Evolutionary conservation across 1,139 yeast species (phyloP).

Genomic region (Oligophagozyma castellii): DNA sequence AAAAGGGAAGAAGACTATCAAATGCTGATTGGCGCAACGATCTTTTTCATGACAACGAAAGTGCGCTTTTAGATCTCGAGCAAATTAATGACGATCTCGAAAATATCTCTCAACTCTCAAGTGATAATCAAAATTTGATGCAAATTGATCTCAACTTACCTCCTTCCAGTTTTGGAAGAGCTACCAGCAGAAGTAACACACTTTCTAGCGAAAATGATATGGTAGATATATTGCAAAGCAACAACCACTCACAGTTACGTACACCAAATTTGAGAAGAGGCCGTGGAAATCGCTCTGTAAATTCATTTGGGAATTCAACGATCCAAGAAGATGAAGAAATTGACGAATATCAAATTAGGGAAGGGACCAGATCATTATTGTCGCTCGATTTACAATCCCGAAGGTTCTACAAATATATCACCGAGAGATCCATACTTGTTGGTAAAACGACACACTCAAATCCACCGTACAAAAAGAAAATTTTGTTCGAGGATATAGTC

Average conservation of each 20-base stretch:
- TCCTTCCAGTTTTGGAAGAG: constrained; percentile 21
- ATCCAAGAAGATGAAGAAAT: constrained; percentile 4
- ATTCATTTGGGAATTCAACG: not conserved
- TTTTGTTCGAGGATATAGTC: constrained; percentile 18
- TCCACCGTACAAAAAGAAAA: constrained; percentile 8
- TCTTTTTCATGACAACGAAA: constrained; percentile 4
- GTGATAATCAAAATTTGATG: constrained; percentile 9
- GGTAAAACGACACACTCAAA: constrained; percentile 11
- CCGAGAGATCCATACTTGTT: constrained; percentile 10
- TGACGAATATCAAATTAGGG: constrained; percentile 1
- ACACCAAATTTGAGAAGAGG: not conserved
- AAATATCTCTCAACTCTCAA: constrained; percentile 4
- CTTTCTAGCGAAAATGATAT: constrained; percentile 9
- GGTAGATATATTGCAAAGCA: constrained; percentile 13
- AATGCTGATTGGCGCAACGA: constrained; percentile 3
- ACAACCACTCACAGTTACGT: not conserved
- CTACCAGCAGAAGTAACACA: constrained; percentile 10
- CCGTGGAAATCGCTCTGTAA: constrained; percentile 1
- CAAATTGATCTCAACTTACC: constrained; percentile 18
- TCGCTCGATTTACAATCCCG: constrained; percentile 15
- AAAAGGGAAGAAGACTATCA: constrained; percentile 16
- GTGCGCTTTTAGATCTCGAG: constrained; percentile 14
- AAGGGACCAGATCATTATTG: constrained; percentile 1
- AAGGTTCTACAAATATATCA: constrained; percentile 18
- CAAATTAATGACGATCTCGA: constrained; percentile 20